Conservation (phyloP, 495 filamentous ascomycete species). For the Penicillium argentinense region DNA sequence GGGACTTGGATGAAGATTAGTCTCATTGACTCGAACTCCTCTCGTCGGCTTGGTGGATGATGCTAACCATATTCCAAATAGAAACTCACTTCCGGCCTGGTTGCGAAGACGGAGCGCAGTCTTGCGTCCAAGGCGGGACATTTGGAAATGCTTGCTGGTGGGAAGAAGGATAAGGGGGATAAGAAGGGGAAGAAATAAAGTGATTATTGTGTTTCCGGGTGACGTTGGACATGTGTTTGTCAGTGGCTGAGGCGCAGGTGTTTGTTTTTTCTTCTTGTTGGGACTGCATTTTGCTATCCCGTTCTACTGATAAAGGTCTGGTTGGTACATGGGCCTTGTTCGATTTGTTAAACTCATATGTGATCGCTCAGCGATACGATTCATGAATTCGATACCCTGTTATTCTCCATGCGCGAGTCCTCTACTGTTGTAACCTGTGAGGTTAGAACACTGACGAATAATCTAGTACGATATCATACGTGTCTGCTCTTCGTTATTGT, state of each 20-base stretch:
- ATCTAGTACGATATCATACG: background rate
- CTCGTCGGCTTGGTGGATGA: no score
- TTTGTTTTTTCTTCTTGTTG: no score
- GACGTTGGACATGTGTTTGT: no score
- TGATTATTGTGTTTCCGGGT: background rate
- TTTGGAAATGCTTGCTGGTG: conserved; percentile 66
- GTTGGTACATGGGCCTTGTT: conserved; percentile 3
- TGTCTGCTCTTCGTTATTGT: no score
- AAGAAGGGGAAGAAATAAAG: conserved; percentile 24
- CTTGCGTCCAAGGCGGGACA: conserved; percentile 71
- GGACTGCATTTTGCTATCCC: background rate
- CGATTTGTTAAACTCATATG: conserved; percentile 2
- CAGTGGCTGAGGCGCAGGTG: no score
- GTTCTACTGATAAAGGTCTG: no score
- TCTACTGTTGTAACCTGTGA: no score
- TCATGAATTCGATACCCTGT: conserved; percentile 32
- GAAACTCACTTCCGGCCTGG: conserved; percentile 67
- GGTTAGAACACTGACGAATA: no score
- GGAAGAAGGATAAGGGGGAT: conserved; percentile 55
- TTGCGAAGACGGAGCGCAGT: conserved; percentile 61
- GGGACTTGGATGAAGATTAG: background rate
- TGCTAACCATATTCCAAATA: conserved; percentile 23
- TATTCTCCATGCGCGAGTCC: background rate
- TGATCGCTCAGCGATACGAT: conserved; percentile 9
- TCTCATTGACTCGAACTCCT: no score